A percentile compares a stretch with the other conserved stretches of the same genome.
phyloP scores from a whole-genome alignment of 441 rosid species.

The Lagerstroemia fauriei region DNA sequence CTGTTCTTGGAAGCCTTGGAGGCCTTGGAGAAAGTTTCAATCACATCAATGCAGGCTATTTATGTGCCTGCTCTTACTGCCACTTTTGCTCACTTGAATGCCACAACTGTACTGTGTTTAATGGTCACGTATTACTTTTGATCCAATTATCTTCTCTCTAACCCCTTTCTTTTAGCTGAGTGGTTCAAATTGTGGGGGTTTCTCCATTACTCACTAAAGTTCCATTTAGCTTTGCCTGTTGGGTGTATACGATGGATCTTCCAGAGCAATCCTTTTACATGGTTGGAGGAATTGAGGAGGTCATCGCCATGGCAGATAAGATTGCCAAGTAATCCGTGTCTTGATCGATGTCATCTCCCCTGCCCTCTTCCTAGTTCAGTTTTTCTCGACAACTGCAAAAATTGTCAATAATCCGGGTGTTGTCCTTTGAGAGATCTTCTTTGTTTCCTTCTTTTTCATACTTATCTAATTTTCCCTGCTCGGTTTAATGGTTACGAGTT shows the following conservation, averaged over 20 bases:
- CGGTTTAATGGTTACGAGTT: neutral
- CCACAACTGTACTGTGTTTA: slow-evolving; percentile 82
- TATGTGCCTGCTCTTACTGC: slow-evolving; percentile 40
- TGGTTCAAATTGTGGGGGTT: neutral
- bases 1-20: slow-evolving; percentile 97
- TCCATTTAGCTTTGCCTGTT: neutral
- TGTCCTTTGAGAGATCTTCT: slow-evolving; percentile 12
- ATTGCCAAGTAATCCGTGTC: slow-evolving; percentile 30
- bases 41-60: slow-evolving; percentile 31
- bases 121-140: slow-evolving; percentile 55
- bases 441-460: neutral
- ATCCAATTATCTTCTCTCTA: neutral
- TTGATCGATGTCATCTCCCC: neutral
- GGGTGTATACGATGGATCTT: slow-evolving; percentile 26
- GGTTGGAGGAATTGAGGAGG: slow-evolving; percentile 32
- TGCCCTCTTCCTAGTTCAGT: slow-evolving; percentile 2
- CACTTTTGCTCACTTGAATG: slow-evolving; percentile 98
- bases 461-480: too few relatives aligned
- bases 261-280: slow-evolving; percentile 30
- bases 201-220: neutral
- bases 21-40: slow-evolving; percentile 26
- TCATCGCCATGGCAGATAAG: slow-evolving; percentile 34
- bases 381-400: slow-evolving; percentile 15
- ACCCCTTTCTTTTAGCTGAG: neutral
- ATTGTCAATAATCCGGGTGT: slow-evolving; percentile 5